A percentile compares a stretch with the other conserved stretches of the same genome.
Evolutionary conservation across 208 protist genomes (phyloP).

Genomic region (Crithidia sp.): DNA sequence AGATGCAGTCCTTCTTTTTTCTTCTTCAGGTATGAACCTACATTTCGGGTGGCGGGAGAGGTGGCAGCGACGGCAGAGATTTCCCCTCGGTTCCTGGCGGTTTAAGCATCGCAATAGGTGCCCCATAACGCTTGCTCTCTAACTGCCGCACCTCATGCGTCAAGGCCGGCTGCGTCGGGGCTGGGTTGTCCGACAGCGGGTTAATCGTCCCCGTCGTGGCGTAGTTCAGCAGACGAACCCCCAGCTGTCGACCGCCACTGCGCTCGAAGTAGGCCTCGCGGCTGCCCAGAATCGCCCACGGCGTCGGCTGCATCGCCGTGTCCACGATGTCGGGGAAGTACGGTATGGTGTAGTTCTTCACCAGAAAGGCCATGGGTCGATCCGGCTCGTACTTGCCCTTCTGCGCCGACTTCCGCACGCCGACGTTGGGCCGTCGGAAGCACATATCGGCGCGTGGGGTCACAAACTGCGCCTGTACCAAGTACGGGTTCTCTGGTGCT

Average conservation of each 20-base stretch:
- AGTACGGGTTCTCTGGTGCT: constrained; percentile 85
- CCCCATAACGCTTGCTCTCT: constrained; percentile 61
- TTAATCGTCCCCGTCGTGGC: constrained; percentile 54
- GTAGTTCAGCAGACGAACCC: constrained; percentile 64
- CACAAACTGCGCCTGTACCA: constrained; percentile 83
- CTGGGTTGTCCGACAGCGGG: constrained; percentile 68
- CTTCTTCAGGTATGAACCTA: no score
- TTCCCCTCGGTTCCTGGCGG: constrained; percentile 36
- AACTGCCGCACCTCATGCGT: constrained; percentile 60
- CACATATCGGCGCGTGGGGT: constrained; percentile 83
- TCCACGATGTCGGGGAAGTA: constrained; percentile 92
- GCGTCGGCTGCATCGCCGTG: constrained; percentile 75
- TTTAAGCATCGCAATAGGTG: constrained; percentile 71
- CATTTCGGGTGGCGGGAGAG: no score
- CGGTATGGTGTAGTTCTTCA: constrained; percentile 84
- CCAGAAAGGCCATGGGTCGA: constrained; percentile 57
- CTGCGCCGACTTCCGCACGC: constrained; percentile 45
- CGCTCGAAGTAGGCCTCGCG: constrained; percentile 84
- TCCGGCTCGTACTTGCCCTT: constrained; percentile 89
- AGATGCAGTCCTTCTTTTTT: no score
- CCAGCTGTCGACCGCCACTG: constrained; percentile 61
- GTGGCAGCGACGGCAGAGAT: not conserved
- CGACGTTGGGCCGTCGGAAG: constrained; percentile 82
- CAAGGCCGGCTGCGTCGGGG: constrained; percentile 49
- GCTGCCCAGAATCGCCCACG: constrained; percentile 87